Conservation (phyloP, 106 monocot genomes). For the Phalaenopsis aphrodite region DNA sequence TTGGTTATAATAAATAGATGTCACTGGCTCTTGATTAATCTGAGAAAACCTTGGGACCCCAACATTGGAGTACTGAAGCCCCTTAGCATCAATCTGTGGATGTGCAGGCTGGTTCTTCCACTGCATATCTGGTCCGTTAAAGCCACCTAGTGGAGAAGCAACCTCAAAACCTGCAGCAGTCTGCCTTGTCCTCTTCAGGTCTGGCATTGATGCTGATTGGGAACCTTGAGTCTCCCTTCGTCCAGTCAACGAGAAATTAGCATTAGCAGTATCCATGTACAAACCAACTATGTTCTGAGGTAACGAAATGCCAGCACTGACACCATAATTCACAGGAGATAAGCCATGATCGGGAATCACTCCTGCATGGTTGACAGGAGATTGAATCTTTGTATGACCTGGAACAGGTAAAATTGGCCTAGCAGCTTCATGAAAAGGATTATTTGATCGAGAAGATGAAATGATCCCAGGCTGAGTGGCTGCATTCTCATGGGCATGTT, state of each 20-base stretch:
- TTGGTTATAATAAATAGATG: constrained; percentile 52
- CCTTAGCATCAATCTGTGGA: constrained; percentile 45
- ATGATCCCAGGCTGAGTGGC: constrained; percentile 21
- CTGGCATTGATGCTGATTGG: constrained; percentile 21
- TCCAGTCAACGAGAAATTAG: constrained; percentile 21
- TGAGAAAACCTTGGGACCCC: constrained; percentile 45
- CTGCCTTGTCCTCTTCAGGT: constrained; percentile 45
- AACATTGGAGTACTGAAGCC: constrained; percentile 33
- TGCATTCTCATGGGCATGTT: constrained; percentile 25
- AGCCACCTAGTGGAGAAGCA: constrained; percentile 29
- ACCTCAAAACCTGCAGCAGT: constrained; percentile 29
- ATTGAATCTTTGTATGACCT: constrained; percentile 33
- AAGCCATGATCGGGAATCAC: constrained; percentile 28
- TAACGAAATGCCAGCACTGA: constrained; percentile 26
- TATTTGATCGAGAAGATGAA: constrained; percentile 21
- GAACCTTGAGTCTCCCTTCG: constrained; percentile 58
- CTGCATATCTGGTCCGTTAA: constrained; percentile 46
- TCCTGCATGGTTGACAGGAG: constrained; percentile 24
- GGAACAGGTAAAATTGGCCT: constrained; percentile 30
- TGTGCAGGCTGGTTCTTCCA: constrained; percentile 53
- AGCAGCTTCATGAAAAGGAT: constrained; percentile 31
- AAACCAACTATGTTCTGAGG: constrained; percentile 37
- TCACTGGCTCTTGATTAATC: constrained; percentile 38
- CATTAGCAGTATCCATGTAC: constrained; percentile 23
- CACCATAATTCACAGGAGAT: constrained; percentile 19